Evolutionary conservation across 192 early-diverging fungal genomes (phyloP), one percentile per base, ranked within the genome.

Genomic region (Thamnidium elegans): DNA sequence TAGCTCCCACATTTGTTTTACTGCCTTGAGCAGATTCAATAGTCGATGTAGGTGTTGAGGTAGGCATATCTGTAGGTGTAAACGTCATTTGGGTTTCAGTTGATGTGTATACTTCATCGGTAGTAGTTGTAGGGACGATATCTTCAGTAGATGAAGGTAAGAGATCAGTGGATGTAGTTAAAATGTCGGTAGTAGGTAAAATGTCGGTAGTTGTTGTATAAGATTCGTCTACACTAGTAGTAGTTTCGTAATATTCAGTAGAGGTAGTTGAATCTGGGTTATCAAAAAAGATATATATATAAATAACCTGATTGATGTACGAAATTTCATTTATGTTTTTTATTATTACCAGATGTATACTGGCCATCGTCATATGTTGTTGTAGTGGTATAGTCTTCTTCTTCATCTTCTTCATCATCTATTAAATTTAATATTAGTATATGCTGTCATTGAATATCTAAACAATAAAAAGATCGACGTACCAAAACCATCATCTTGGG

Each of bases 1-100:
- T 72, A 11, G 65, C 65, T 8, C 62, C 55, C 23, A 26, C 5
- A 4, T 11, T 50, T 59, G 39, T 9, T 14, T 59, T 26, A 8
- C 3, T n/a, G 65, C 55, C 42, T 26, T 53, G 30, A 36, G 46
- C 30, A 6, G 44, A 15, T 48, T 50, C 48, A 17, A 17, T 48
- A 8, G 34, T 55, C 10, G 30, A 34, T 7, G 54, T 66, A 39
- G 42, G 44, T 1, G 55, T 58, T 15, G 7, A 5, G 1, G 43
- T 59, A 11, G 36, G 4, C 5, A 36, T 46, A 13, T 19, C 20
- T 0, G 59, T 61, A 34, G 44, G 6, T 20, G 45, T 46, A 50
- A 50, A 2, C 4, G 11, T 50, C n/a, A 50, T 50, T n/a, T 1
- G 5, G 48, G 48, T 50, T 50, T n/a, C 20, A 50, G n/a, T 20